Base-by-base conservation (phyloP, 345 rosid genomes). In the Trapa bicornis region DNA sequence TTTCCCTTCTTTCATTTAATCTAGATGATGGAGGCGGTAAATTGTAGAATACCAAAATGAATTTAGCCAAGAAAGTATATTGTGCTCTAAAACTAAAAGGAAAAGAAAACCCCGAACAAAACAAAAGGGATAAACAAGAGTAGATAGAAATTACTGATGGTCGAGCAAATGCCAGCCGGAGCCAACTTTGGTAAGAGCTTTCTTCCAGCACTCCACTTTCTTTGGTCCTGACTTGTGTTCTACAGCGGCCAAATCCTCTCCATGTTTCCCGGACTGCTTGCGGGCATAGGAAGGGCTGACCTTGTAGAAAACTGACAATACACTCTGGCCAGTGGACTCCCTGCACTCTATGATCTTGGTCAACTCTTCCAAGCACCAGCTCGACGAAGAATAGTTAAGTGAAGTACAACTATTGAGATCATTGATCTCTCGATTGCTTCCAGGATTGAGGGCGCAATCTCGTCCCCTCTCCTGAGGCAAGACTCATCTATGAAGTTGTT, bases 301-400 rank as follows among this genome's bases (percentile, higher is more conserved):
- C 47, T 60, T n/a, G 41, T 73, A 75, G 68, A 75, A 75, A 43
- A 75, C 47, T 0, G 77, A 75, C 56, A 73, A 60, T 45, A 75
- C 16, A 8, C 37, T 43, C 64, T 68, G 73, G 7, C 69, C 67
- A 35, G 8, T 47, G 37, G 8, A n/a, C 0, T 67, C n/a, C 38
- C 0, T 35, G 67, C 74, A 65, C 41, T 65, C 54, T 0, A 76
- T 11, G 60, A 69, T 69, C 69, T 70, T 64, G 14, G 52, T 32
- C 10, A 74, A 70, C 69, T 77, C 80, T 6, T 77, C 71, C 63
- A 77, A 3, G 73, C 73, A 74, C 77, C 76, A 69, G n/a, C 61
- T 12, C 0, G 78, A 78, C 54, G 42, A 13, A 22, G 72, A 74
- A 52, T 75, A 74, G 61, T 72, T 57, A 29, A 50, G 6, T 5